These are phyloP conservation scores for Hypoxylon sp. DNA, from an alignment of 2,329 filamentous ascomycete genomes.

Conservation along the genomic window DNA sequence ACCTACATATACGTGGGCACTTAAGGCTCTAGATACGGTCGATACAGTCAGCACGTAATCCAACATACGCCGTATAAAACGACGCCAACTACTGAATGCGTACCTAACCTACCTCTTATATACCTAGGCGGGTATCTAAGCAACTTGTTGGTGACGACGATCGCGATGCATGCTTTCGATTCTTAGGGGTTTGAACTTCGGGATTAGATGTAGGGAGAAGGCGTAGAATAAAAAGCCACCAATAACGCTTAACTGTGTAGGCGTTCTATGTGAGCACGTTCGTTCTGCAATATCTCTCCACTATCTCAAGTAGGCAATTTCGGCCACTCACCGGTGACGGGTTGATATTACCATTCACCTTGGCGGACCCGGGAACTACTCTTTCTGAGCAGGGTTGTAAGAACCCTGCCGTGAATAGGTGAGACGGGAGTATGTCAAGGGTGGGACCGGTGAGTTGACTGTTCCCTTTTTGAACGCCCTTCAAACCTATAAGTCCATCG, in stretches of 20 bases:
- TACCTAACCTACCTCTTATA: neutral
- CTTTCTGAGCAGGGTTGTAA: neutral
- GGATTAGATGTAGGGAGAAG: neutral
- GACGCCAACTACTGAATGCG: neutral
- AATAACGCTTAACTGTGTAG: conserved; percentile 2
- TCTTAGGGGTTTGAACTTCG: conserved; percentile 14
- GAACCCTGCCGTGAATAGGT: neutral
- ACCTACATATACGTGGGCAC: conserved; percentile 1
- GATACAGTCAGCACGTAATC: conserved; percentile 19
- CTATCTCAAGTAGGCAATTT: conserved; percentile 15
- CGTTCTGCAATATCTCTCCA: conserved; percentile 3
- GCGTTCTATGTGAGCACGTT: conserved; percentile 6
- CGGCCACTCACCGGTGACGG: conserved; percentile 3
- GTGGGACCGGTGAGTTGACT: neutral
- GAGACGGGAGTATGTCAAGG: neutral
- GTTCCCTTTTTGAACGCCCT: neutral
- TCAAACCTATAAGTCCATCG: neutral
- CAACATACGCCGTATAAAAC: neutral
- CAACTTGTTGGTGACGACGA: conserved; percentile 5
- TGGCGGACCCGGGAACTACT: neutral
- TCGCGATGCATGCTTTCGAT: conserved; percentile 22
- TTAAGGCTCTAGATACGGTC: conserved; percentile 10
- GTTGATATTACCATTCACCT: conserved; percentile 13
- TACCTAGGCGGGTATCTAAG: neutral
- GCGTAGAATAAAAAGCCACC: conserved; percentile 11